Conservation (phyloP, 1,139 yeast genomes). For the Hansenula sp. region DNA sequence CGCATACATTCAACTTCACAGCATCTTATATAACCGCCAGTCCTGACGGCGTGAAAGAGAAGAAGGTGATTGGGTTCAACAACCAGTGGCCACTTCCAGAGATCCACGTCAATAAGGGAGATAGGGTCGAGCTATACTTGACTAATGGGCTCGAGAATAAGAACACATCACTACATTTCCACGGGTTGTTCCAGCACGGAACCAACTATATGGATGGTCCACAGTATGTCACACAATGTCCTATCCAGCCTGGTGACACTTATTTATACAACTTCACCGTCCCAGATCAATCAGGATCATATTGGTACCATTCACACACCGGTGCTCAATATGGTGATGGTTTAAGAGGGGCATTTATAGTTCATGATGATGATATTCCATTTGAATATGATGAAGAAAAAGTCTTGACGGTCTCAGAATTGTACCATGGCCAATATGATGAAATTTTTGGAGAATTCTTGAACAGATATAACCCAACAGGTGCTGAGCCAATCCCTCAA, state of each 20-base stretch:
- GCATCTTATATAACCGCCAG: conserved; percentile 53
- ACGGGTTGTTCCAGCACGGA: conserved; percentile 65
- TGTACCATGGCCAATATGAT: conserved; percentile 52
- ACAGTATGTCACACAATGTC: conserved; percentile 73
- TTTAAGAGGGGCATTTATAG: conserved; percentile 63
- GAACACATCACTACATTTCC: conserved; percentile 70
- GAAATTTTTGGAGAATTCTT: conserved; percentile 44
- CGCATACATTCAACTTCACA: conserved; percentile 49
- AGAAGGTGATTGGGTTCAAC: conserved; percentile 61
- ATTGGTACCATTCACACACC: conserved; percentile 83
- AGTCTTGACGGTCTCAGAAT: conserved; percentile 51
- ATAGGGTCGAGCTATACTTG: conserved; percentile 52
- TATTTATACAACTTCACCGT: conserved; percentile 62
- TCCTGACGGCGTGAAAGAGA: conserved; percentile 55
- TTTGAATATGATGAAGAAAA: conserved; percentile 63
- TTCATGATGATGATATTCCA: conserved; percentile 52
- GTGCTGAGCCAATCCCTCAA: conserved; percentile 78
- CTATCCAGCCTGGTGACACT: conserved; percentile 63
- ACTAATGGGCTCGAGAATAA: conserved; percentile 51
- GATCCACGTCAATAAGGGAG: conserved; percentile 59
- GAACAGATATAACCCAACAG: conserved; percentile 69
- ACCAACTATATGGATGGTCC: conserved; percentile 73
- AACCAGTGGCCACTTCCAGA: conserved; percentile 73
- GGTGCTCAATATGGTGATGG: conserved; percentile 79
- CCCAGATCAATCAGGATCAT: conserved; percentile 64